Conservation (phyloP, 352 stramenopile species). For the Nothophytophthora sp. region DNA sequence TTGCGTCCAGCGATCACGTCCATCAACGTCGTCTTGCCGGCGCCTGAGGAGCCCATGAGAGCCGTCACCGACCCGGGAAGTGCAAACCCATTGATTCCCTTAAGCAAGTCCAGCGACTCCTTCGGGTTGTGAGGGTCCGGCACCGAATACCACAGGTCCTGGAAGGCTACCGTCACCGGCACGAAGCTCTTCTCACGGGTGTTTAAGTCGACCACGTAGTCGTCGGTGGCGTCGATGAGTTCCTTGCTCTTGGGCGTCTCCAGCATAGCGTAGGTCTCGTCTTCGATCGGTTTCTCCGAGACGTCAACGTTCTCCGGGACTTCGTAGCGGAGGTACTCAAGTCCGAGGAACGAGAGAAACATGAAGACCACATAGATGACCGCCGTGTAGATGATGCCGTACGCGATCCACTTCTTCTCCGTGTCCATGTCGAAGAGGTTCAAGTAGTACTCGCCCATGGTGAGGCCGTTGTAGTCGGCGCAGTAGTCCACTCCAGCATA, state of each 20-base stretch:
- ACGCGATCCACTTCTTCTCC: constrained; percentile 42
- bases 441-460: constrained; percentile 41
- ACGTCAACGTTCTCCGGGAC: constrained; percentile 25
- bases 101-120: constrained; percentile 31
- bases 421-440: constrained; percentile 42
- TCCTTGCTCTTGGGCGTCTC: constrained; percentile 2
- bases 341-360: constrained; percentile 8
- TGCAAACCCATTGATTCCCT: constrained; percentile 35
- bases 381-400: constrained; percentile 22
- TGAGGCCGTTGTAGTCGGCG: constrained; percentile 27
- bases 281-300: constrained; percentile 8
- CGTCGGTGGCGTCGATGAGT: not conserved
- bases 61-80: constrained; percentile 34
- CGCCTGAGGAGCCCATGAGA: constrained; percentile 44
- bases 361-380: constrained; percentile 39
- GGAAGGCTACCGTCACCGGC: constrained; percentile 34
- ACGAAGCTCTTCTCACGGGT: constrained; percentile 21
- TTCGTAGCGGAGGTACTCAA: constrained; percentile 17
- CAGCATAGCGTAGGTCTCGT: constrained; percentile 9
- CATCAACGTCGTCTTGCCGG: constrained; percentile 36
- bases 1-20: constrained; percentile 92
- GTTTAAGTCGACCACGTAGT: not conserved
- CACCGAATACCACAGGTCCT: constrained; percentile 26
- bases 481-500: constrained; percentile 45
- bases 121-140: constrained; percentile 17